Percentiles rank a stretch among this genome's conserved stretches.
These are phyloP conservation scores for Tardiomyces digboiensis DNA, from an alignment of 1,139 yeast genomes.

Conservation along the genomic window DNA sequence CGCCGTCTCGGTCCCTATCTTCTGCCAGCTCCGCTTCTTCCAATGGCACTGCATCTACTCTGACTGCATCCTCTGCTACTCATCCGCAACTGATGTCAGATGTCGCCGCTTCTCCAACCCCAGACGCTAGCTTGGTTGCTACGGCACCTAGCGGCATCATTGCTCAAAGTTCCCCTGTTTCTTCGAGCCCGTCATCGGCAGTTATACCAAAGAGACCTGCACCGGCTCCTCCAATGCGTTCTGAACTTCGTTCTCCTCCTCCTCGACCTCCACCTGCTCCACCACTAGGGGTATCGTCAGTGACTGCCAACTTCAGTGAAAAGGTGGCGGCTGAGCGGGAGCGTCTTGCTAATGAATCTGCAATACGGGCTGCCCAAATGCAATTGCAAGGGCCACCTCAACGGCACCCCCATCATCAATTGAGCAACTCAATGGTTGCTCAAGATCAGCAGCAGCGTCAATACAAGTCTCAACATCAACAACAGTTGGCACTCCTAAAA, in stretches of 20 bases:
- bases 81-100: no score
- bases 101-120: no score
- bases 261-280: conserved; percentile 35
- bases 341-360: not conserved
- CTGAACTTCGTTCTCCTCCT: conserved; percentile 20
- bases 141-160: no score
- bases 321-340: not conserved
- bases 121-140: no score
- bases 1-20: no score
- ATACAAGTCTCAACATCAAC: conserved; percentile 1
- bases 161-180: no score
- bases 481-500: not conserved
- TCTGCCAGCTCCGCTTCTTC: no score
- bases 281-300: conserved; percentile 29
- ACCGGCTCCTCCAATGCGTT: conserved; percentile 1
- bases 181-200: no score
- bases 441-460: conserved; percentile 10
- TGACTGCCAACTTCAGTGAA: conserved; percentile 14
- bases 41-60: no score
- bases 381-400: conserved; percentile 5
- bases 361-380: conserved; percentile 2
- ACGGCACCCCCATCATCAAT: conserved; percentile 5
- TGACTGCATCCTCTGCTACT: no score
- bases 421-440: conserved; percentile 3
- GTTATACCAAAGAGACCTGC: not conserved